Evolutionary conservation across 2,329 filamentous ascomycete species (phyloP), one percentile per base, ranked within the genome.

Genomic region (Aspergillus phoenicis): DNA sequence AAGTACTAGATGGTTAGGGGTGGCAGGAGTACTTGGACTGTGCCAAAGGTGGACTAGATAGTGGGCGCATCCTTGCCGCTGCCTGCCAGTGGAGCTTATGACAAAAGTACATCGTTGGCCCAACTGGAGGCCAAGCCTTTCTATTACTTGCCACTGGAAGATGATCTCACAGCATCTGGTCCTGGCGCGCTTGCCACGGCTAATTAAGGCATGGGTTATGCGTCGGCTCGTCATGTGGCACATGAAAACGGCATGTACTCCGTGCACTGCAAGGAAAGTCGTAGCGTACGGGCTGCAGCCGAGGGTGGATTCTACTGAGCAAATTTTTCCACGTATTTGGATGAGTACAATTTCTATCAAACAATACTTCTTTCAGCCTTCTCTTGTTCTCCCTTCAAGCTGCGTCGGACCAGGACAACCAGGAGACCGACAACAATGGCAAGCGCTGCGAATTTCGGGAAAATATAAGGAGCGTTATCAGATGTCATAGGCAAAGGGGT

Each of bases 401-500:
- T 52, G 51, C 45, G 60, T 22, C 49, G 59, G 49, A 64, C 48
- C 30, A 65, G 57, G 28, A 69, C 52, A 45, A 68, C 57, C 43
- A 70, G 47, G 43, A 67, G 52, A 36, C 63, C 66, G 60, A 66
- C 49, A 47, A 67, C 57, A 56, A 69, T 52, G 30, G 65, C 47
- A 17, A 71, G 52, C 45, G 67, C 54, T 45, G 66, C 64, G 17
- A 70, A 51, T 33, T 61, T 61, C 39, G 60, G 60, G 43, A 60
- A 62, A 39, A 64, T 54, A 39, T 52, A 64, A 20, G 49, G 51
- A 59, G 60, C 51, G 53, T 62, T 56, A 38, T 55, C 59, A 51
- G 48, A 60, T 26, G 54, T 62, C 13, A 55, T 47, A 22, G 57
- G 54, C 13, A 52, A 45, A 39, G 57, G 47, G 39, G 59, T 53